Evolutionary conservation across 2,329 filamentous ascomycete species (phyloP), one percentile per base, ranked within the genome.

Genomic region (Neodidymelliopsis sp.): DNA sequence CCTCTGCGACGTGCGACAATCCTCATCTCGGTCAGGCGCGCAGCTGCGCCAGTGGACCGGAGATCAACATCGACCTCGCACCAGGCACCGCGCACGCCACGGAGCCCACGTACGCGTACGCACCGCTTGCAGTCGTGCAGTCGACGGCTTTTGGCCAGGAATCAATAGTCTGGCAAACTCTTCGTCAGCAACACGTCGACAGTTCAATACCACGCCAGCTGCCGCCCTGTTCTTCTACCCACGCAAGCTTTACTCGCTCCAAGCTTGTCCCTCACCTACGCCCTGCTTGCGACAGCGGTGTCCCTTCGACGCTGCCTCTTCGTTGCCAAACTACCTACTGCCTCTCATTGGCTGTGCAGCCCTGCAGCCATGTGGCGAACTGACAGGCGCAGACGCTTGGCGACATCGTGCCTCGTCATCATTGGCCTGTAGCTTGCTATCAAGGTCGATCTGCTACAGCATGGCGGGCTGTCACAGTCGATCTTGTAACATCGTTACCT

Each of bases 401-500:
- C 41, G 19, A 19, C 9, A 4, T 24, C 33, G 24, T 44, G 34
- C 29, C 43, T 47, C 43, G 29, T 38, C 35, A 28, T 24, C 37
- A 52, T 52, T 52, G 49, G 49, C 40, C 42, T 34, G 31, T 33
- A n/a, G 31, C 41, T 30, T 41, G 36, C 41, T 24, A 41, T 38
- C 47, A 40, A n/a, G 11, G 41, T 10, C 36, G 30, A 47, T 47
- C 43, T 41, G 30, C 33, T 23, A 2, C 20, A 11, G 11, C 25
- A 25, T 37, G 24, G 35, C 46, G 29, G 28, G 19, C 16, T 38
- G 31, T 38, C 30, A 38, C 18, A 46, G 49, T 19, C 33, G 49
- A 52, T 47, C 49, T 37, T 52, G 49, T 28, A 52, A 52, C 37
- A 52, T 52, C 37, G 49, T 42, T 52, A 40, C 42, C 42, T 46